Evolutionary conservation across 2,329 filamentous ascomycete species (phyloP), one percentile per base, ranked within the genome.

Genomic region (Calycina marina): DNA sequence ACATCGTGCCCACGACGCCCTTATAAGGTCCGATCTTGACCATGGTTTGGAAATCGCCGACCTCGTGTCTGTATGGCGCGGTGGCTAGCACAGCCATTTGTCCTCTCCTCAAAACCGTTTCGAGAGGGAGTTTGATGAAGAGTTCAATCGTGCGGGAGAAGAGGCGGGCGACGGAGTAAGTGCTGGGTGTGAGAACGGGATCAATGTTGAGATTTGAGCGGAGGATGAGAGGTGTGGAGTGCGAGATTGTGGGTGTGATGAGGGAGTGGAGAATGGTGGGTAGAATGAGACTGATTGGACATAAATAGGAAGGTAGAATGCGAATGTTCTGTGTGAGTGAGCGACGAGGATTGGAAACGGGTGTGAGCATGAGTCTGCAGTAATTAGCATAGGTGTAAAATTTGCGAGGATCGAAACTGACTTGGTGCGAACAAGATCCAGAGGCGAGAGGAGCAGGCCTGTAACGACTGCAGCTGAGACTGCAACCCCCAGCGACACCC

Each of bases 1-100:
- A 88, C 69, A 94, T 86, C 2, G 88, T 94, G 3, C 84, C 82
- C n/a, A 90, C 54, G 1, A 93, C 66, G n/a, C 90, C 90, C 18
- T 72, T 65, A 54, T 93, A 98, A 4, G 71, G 71, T 2, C 85
- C 86, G 0, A 82, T 65, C 2, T 80, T 74, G 1, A 96, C 74
- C 34, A 94, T 76, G 0, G 83, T 85, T 34, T 83, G 74, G 28
- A 81, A 51, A 29, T 56, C 62, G 12, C 34, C 33, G 6, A 30
- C 10, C 15, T 24, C 29, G 40, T 32, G 35, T 5, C 32, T 18
- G 29, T 43, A 29, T 18, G 28, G 6, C 17, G 26, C 4, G 14
- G 41, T 29, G 65, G 32, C 29, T 28, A 83, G 65, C 1, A 84
- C 73, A 2, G 76, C 65, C 37, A 90, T 77, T 56, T 98, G 90